Conservation (phyloP, 1,284 basidiomycete species). For the Ganoderma lucidum region DNA sequence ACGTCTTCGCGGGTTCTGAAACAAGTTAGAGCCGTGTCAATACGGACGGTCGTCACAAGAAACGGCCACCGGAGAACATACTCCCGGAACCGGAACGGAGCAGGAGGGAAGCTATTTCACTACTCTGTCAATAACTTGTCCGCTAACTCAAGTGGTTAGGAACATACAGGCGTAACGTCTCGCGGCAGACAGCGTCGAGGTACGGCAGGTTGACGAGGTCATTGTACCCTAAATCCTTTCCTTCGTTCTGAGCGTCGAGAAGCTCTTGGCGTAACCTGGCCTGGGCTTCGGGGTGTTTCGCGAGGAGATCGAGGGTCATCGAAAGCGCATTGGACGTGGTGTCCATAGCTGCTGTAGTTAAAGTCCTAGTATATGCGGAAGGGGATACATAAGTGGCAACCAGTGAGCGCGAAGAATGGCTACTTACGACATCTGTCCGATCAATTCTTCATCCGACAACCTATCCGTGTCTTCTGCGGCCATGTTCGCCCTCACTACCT, state of each 20-base stretch:
- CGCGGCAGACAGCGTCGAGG: constrained; percentile 56
- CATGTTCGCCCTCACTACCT: constrained; percentile 27
- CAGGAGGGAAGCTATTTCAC: constrained; percentile 1
- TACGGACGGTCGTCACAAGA: not conserved
- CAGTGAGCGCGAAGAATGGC: too few relatives aligned
- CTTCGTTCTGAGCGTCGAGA: constrained; percentile 6
- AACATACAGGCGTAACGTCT: constrained; percentile 32
- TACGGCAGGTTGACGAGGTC: constrained; percentile 47
- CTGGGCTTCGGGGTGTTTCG: constrained; percentile 25
- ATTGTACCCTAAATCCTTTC: constrained; percentile 44
- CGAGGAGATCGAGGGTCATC: constrained; percentile 20
- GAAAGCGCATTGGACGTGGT: constrained; percentile 31
- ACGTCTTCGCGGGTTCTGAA: constrained; percentile 31
- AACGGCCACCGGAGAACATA: not conserved
- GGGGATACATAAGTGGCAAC: not conserved
- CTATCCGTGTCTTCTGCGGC: constrained; percentile 16
- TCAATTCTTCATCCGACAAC: constrained; percentile 25
- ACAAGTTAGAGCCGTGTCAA: not conserved
- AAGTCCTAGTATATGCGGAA: constrained; percentile 11
- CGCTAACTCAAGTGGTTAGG: not conserved
- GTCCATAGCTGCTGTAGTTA: constrained; percentile 26
- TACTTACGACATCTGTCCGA: constrained; percentile 31
- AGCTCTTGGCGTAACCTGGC: constrained; percentile 19
- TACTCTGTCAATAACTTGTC: not conserved
- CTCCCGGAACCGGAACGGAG: constrained; percentile 12